Evolutionary conservation across 768 basidiomycete genomes (phyloP), one percentile per base, ranked within the genome.

Genomic region (Roridomyces roridus): DNA sequence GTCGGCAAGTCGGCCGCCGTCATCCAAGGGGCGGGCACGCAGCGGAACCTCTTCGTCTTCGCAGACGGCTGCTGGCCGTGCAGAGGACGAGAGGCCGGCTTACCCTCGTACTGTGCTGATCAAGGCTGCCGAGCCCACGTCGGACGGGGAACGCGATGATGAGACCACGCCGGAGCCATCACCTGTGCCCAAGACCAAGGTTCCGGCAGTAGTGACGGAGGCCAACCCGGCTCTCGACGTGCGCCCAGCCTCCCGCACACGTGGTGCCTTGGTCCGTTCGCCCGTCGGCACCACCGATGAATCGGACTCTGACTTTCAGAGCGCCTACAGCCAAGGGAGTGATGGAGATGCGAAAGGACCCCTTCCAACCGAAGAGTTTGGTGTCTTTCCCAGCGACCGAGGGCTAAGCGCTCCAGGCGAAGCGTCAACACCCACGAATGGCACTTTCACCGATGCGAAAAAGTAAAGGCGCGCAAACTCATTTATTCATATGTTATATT

Each of bases 221-320:
- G n/a, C n/a, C n/a, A n/a, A n/a, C n/a, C n/a, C 15, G 12, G 18
- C 4, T 24, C 63, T 20, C 6, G 42, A n/a, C 21, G 45, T 48
- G 11, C 59, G 54, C 8, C 23, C 59, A 1, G 1, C 39, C 15
- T 56, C 59, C 10, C 60, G 60, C 29, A 28, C 46, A 1, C 57
- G 57, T 2, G 18, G 45, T 28, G 44, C 34, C 7, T 24, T 20
- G 14, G 51, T 45, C 15, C 59, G 55, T 9, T 62, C 60, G 34
- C 60, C 55, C 4, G 28, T 50, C 2, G 74, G 72, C 24, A 72
- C 80, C 28, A 84, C 88, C 8, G 89, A 91, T 55, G 90, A 91
- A 63, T 91, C 89, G 20, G 90, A 92, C 64, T 88, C 88, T 24
- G 92, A 94, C 65, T 94, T 93, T 70, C 91, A 92, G 73, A 93